phyloP scores from a whole-genome alignment of 2,329 filamentous ascomycete species.

The Aureobasidium namibiae region DNA sequence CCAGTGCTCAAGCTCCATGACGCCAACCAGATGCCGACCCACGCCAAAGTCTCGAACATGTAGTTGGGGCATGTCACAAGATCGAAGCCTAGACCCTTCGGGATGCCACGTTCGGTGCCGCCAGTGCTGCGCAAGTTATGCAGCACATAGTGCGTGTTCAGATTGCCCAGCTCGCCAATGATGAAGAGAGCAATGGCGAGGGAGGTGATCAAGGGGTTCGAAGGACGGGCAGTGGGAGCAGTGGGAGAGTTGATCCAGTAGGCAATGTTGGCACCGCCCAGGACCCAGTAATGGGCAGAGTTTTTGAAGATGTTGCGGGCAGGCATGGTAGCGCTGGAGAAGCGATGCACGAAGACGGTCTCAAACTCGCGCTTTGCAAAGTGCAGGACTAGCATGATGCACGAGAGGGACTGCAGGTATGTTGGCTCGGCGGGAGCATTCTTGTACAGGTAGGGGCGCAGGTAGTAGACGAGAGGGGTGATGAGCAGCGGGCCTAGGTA shows the following conservation, averaged over 20 bases:
- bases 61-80: conserved; percentile 96
- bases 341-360: conserved; percentile 89
- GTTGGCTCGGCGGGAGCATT: conserved; percentile 42
- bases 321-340: conserved; percentile 93
- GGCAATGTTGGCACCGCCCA: conserved; percentile 72
- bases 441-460: conserved; percentile 66
- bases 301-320: conserved; percentile 88
- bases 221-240: conserved; percentile 48
- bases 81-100: conserved; percentile 72
- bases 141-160: conserved; percentile 70
- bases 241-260: conserved; percentile 77
- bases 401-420: conserved; percentile 62
- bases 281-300: conserved; percentile 84
- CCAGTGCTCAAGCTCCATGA: conserved; percentile 71
- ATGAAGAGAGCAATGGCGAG: conserved; percentile 63
- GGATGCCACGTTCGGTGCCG: conserved; percentile 81
- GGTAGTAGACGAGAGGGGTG: conserved; percentile 63
- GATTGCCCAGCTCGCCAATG: conserved; percentile 73
- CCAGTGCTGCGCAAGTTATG: conserved; percentile 68
- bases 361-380: conserved; percentile 94
- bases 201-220: conserved; percentile 51
- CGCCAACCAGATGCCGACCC: conserved; percentile 73
- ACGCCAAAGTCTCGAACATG: conserved; percentile 82
- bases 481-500: conserved; percentile 88
- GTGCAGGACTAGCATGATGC: conserved; percentile 68